Conservation (phyloP, 345 rosid genomes). For the Capsella bursapastoris region DNA sequence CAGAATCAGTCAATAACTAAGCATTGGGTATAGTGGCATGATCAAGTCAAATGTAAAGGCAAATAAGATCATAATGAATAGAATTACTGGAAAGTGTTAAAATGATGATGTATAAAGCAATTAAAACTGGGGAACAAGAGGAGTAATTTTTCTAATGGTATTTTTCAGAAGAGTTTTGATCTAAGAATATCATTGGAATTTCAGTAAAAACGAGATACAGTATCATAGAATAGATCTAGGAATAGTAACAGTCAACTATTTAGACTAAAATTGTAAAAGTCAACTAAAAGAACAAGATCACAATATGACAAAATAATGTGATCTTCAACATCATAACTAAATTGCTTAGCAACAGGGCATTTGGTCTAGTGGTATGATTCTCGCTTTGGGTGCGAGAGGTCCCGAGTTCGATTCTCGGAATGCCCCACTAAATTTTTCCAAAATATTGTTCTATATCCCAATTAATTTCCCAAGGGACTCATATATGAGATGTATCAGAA, state of each 20-base stretch:
- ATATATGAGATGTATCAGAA: not conserved
- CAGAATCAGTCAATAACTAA: too few species aligned
- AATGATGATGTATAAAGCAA: not conserved
- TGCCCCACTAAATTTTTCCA: conserved; percentile 14
- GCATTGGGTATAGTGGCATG: not conserved
- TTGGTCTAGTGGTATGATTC: conserved; percentile 83
- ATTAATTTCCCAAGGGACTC: not conserved
- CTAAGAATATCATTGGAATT: not conserved
- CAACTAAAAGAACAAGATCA: not conserved
- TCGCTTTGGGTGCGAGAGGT: conserved; percentile 90
- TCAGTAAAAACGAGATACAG: not conserved
- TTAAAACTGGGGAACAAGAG: not conserved
- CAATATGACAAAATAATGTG: not conserved
- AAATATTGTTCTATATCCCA: too few species aligned
- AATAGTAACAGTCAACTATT: not conserved
- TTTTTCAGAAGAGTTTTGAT: not conserved
- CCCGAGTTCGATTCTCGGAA: conserved; percentile 54
- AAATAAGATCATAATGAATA: not conserved
- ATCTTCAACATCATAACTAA: not conserved
- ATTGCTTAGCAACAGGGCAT: conserved; percentile 3
- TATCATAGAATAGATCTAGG: not conserved
- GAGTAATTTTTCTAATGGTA: not conserved
- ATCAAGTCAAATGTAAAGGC: too few species aligned
- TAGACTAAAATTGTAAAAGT: not conserved
- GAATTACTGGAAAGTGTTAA: not conserved